phyloP scores from a whole-genome alignment of 768 basidiomycete species.

The Rhizopogon roseolus region DNA sequence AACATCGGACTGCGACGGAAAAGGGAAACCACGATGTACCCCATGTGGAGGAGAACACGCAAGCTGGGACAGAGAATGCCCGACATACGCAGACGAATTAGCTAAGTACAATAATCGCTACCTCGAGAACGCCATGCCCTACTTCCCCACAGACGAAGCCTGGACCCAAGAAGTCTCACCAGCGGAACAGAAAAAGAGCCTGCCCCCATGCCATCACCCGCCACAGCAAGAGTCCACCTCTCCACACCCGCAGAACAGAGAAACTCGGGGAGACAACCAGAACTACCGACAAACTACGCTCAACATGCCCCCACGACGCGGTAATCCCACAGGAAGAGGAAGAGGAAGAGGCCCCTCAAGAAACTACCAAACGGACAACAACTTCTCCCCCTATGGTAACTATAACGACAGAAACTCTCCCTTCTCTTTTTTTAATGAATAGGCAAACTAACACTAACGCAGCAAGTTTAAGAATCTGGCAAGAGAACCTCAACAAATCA shows the following conservation, averaged over 20 bases:
- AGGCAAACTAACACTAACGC: not conserved
- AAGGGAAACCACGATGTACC: not conserved
- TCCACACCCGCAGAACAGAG: too few relatives aligned
- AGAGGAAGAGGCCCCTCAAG: too few relatives aligned
- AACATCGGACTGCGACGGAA: not conserved
- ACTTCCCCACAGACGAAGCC: constrained; percentile 8
- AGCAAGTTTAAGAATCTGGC: constrained; percentile 15
- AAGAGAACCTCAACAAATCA: constrained; percentile 27
- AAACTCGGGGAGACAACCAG: too few relatives aligned
- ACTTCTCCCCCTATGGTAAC: too few relatives aligned
- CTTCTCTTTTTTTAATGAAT: not conserved
- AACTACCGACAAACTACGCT: too few relatives aligned
- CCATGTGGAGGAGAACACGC: constrained; percentile 1
- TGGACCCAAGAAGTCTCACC: constrained; percentile 7
- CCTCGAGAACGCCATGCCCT: constrained; percentile 7
- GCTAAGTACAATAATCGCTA: not conserved
- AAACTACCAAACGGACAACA: too few relatives aligned
- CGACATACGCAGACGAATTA: not conserved
- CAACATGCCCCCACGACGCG: too few relatives aligned
- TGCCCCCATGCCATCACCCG: not conserved
- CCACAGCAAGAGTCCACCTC: not conserved
- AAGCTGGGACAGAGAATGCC: constrained; percentile 7
- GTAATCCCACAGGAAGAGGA: too few relatives aligned
- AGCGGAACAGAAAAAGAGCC: not conserved
- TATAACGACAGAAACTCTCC: too few relatives aligned